phyloP scores from a whole-genome alignment of 2,329 filamentous ascomycete species.

The Dryadomyces sulphureus region DNA sequence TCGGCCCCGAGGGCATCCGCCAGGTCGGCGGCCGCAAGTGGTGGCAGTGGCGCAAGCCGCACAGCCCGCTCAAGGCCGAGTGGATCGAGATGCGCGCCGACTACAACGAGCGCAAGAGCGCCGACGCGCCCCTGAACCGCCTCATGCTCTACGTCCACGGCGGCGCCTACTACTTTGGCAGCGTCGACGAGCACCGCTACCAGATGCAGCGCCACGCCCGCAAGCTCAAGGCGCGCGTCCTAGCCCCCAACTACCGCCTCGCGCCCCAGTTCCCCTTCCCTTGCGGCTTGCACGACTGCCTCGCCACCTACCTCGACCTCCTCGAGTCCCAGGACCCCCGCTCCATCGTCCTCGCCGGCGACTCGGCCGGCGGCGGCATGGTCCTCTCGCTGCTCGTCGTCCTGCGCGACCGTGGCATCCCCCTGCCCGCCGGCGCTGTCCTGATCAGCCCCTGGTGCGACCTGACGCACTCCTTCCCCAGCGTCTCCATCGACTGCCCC shows the following conservation, averaged over 20 bases:
- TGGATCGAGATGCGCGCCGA: conserved; percentile 95
- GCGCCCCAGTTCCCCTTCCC: conserved; percentile 93
- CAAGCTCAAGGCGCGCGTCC: conserved; percentile 78
- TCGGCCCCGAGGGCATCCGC: conserved; percentile 62
- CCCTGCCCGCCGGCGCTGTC: conserved; percentile 77
- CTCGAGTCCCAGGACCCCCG: conserved; percentile 61
- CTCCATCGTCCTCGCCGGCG: conserved; percentile 77
- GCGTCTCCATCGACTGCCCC: conserved; percentile 55
- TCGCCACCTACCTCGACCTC: conserved; percentile 77
- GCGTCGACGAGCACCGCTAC: conserved; percentile 93
- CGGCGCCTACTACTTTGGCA: conserved; percentile 90
- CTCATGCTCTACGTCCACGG: conserved; percentile 93
- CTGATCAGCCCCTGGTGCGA: conserved; percentile 94
- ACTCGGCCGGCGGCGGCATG: conserved; percentile 91
- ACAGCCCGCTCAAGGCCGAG: conserved; percentile 58
- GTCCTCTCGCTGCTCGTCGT: conserved; percentile 64
- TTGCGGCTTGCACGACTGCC: conserved; percentile 77
- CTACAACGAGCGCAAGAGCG: conserved; percentile 54
- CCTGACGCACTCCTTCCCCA: conserved; percentile 88
- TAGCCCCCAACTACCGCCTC: conserved; percentile 76
- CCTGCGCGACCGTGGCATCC: conserved; percentile 67
- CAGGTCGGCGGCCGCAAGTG: conserved; percentile 68
- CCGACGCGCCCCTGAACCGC: conserved; percentile 45
- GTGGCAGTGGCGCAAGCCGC: conserved; percentile 75
- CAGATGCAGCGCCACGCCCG: conserved; percentile 92